Evolutionary conservation across 2,329 filamentous ascomycete genomes (phyloP), one percentile per base, ranked within the genome.

Genomic region (Epichloe glyceriae): DNA sequence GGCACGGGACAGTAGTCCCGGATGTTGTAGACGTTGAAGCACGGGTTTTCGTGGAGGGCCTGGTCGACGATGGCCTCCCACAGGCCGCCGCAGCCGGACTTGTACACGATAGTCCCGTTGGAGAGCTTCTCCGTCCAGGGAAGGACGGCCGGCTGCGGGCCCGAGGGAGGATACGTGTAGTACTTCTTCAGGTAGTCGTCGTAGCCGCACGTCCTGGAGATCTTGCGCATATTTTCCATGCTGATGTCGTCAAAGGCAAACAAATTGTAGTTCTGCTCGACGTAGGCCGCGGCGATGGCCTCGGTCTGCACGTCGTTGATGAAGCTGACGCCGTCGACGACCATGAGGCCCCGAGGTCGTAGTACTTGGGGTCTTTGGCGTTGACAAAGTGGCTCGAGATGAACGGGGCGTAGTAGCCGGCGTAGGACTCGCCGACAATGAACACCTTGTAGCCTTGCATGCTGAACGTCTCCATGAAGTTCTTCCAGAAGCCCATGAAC

Each of bases 401-500:
- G 61, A 87, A 88, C 0, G 85, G 83, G 2, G 84, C 78, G 58
- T 82, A 85, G 58, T 71, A 67, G 15, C 85, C 85, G 0, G 78
- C 84, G 57, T 86, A 88, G 0, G 76, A 83, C 64, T 76, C 85
- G 6, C 85, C 87, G 0, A 84, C 75, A 52, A 93, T 77, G 64
- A 85, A 91, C 10, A 88, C 75, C 55, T 85, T 85, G 58, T 76
- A 79, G 12, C 76, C 75, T 19, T 85, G 73, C 59, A 88, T 71
- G n/a, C 67, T 71, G 57, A 89, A 89, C 0, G 80, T 81, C 35
- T 86, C 72, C 52, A 88, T 68, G 58, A 88, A 89, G 67, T 88
- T 88, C 68, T 83, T 82, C 74, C 82, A 89, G 68, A 88, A 93
- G 47, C 83, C 83, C 15, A 85, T 71, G 62, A 91, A 88, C 57